A percentile compares a stretch with the other conserved stretches of the same genome.
phyloP scores from a whole-genome alignment of 768 basidiomycete genomes.

The Cystobasidium onofrii region DNA sequence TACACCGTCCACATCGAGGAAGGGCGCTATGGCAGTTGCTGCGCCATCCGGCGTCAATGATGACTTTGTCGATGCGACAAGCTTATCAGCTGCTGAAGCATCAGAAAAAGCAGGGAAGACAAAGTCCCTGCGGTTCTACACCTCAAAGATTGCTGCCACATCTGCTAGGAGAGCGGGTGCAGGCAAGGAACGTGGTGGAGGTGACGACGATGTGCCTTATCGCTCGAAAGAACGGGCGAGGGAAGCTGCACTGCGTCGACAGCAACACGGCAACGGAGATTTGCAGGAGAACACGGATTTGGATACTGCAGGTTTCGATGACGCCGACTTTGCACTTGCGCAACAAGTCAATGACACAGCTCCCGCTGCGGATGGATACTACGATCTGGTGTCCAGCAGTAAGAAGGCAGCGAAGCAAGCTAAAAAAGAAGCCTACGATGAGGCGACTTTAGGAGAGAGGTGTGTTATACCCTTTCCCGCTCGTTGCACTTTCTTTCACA shows the following conservation, averaged over 20 bases:
- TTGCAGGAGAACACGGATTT: constrained; percentile 40
- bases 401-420: constrained; percentile 64
- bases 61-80: constrained; percentile 64
- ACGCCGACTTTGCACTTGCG: constrained; percentile 40
- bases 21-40: not conserved
- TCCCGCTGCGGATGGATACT: constrained; percentile 65
- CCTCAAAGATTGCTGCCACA: constrained; percentile 76
- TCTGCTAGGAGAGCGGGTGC: constrained; percentile 67
- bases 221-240: constrained; percentile 55
- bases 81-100: constrained; percentile 63
- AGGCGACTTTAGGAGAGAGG: constrained; percentile 45
- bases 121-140: constrained; percentile 84
- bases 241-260: constrained; percentile 45
- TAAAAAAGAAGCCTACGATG: constrained; percentile 76
- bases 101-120: constrained; percentile 74
- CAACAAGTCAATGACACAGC: constrained; percentile 47
- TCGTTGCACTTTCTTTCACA: not conserved
- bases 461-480: not conserved
- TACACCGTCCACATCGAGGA: not conserved
- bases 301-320: constrained; percentile 45
- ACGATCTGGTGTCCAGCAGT: constrained; percentile 73
- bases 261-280: constrained; percentile 50
- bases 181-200: constrained; percentile 57
- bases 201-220: constrained; percentile 93
- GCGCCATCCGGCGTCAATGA: constrained; percentile 16